These are phyloP conservation scores for Porpolomopsis calyptriformis DNA, from an alignment of 768 basidiomycete species.

Conservation along the genomic window DNA sequence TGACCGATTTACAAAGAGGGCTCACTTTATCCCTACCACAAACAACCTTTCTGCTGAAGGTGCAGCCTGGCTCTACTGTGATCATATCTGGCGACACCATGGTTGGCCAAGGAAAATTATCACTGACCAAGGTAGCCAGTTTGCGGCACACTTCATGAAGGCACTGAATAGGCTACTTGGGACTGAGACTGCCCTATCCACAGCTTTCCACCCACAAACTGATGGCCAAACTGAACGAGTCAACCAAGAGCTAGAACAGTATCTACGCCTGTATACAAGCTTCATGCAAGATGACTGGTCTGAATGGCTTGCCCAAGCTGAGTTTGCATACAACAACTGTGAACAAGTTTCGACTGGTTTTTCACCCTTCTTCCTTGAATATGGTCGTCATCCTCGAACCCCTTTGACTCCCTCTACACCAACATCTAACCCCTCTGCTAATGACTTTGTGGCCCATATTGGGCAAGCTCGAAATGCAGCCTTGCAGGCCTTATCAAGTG, in stretches of 20 bases:
- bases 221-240: not conserved
- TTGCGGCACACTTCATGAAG: not conserved
- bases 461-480: not conserved
- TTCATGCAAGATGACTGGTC: constrained; percentile 24
- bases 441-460: not conserved
- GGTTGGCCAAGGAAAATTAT: not conserved
- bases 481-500: not conserved
- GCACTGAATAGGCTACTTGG: not conserved
- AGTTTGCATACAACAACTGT: constrained; percentile 25
- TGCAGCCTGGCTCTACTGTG: not conserved
- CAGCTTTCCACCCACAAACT: not conserved
- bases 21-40: not conserved
- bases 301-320: constrained; percentile 18
- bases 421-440: not conserved
- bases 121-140: not conserved
- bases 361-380: not conserved
- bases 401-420: not conserved
- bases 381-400: not conserved
- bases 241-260: constrained; percentile 5
- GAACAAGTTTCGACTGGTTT: not conserved
- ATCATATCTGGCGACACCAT: not conserved
- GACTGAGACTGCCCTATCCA: not conserved
- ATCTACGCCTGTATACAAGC: constrained; percentile 18
- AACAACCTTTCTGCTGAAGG: not conserved
- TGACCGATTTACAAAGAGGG: not conserved